Conservation (phyloP, 345 rosid genomes). For the Salix dunnii region DNA sequence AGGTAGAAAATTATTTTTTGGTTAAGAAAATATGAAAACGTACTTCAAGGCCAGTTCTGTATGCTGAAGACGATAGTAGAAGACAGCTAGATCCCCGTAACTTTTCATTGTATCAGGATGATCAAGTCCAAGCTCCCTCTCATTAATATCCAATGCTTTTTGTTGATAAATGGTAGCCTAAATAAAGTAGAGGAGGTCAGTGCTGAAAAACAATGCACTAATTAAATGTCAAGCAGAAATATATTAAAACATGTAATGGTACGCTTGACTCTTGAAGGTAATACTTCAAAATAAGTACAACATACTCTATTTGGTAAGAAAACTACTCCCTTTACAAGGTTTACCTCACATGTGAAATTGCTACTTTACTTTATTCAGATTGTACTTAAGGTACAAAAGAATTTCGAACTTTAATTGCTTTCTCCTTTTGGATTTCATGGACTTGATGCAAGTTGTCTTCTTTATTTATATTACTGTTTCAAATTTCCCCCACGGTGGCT, state of each 20-base stretch:
- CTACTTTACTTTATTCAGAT: not conserved
- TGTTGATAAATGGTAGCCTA: constrained; percentile 44
- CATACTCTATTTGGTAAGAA: not conserved
- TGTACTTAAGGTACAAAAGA: not conserved
- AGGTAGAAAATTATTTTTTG: not conserved
- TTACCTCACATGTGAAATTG: not conserved
- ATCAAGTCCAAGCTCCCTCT: constrained; percentile 38
- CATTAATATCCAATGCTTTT: constrained; percentile 36
- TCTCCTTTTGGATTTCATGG: not conserved
- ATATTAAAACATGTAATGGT: not conserved
- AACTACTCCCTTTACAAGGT: not conserved
- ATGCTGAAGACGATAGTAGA: constrained; percentile 35
- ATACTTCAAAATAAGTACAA: not conserved
- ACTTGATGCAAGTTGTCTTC: not conserved
- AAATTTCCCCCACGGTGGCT: not conserved
- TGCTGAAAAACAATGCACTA: not conserved
- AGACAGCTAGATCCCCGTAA: constrained; percentile 37
- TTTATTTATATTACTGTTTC: not conserved
- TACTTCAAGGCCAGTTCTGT: constrained; percentile 37
- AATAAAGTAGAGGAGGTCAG: constrained; percentile 25
- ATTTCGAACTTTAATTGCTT: not conserved
- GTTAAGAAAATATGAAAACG: constrained; percentile 24
- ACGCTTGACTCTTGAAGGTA: not conserved
- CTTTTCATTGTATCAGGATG: constrained; percentile 42
- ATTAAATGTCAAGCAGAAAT: not conserved